Evolutionary conservation across 129 eudicot genomes (phyloP), one percentile per base, ranked within the genome.

Genomic region (Daucus carota): DNA sequence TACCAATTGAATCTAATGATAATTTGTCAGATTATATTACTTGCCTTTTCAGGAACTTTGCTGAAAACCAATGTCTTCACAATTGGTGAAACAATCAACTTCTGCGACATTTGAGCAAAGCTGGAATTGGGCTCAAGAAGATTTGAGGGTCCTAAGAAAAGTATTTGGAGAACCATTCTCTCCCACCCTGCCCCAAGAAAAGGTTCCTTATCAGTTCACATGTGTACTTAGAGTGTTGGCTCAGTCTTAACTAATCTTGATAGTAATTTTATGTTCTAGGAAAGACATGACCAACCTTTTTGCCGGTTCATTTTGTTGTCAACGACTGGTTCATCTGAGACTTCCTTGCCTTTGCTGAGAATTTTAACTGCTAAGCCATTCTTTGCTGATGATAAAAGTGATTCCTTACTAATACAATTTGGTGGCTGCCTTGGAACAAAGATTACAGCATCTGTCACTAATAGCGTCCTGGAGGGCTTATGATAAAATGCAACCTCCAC

Each of bases 401-500:
- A 95, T 66, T 95, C 92, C 36, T 86, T 91, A 83, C 96, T 86
- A 68, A 95, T 95, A 76, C 94, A 91, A 26, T 82, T 89, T 33
- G 99, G 99, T 70, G 99, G 99, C 75, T 88, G 94, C 75, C 80
- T 88, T 8, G 99, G 95, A 38, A 95, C 97, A 80, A 76, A 95
- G 74, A 95, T 89, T 45, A 91, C 97, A 38, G 99, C 99, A 83
- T 95, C 97, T 9, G 97, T 95, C 26, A 95, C 96, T 66, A 95
- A 87, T 47, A 95, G 84, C 0, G 99, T 87, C 78, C 90, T 86
- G 33, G 96, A 89, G 63, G 86, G 88, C 86, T 91, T 91, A 76
- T 95, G 99, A 83, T 87, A 95, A 81, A 95, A 95, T 36, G 99
- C 97, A 67, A 95, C 97, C 90, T 95, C 99, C 52, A 95, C 99